These are phyloP conservation scores for Metschnikowia koreensis DNA, from an alignment of 805 yeast species.

Conservation along the genomic window DNA sequence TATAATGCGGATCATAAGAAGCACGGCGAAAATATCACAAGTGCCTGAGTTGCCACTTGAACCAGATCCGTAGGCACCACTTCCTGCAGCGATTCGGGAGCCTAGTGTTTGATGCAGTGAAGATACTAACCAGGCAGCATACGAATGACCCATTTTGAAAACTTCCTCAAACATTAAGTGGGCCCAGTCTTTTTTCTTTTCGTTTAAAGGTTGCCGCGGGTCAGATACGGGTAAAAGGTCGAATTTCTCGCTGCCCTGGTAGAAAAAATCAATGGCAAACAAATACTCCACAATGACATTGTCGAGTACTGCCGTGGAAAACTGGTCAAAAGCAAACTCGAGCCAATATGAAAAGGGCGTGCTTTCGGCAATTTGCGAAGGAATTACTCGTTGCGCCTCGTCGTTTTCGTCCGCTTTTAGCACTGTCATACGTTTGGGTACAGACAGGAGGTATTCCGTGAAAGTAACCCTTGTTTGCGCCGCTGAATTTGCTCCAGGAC, in stretches of 20 bases:
- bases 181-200: slow-evolving; percentile 29
- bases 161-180: slow-evolving; percentile 37
- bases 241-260: slow-evolving; percentile 40
- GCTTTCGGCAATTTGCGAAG: slow-evolving; percentile 82
- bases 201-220: slow-evolving; percentile 2
- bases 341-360: slow-evolving; percentile 63
- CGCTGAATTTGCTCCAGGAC: background rate
- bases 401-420: slow-evolving; percentile 24
- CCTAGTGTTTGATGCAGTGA: slow-evolving; percentile 35
- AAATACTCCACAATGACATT: slow-evolving; percentile 75
- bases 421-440: slow-evolving; percentile 61
- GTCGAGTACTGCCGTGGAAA: slow-evolving; percentile 70
- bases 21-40: slow-evolving; percentile 75
- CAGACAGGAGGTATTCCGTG: slow-evolving; percentile 51
- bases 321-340: slow-evolving; percentile 71
- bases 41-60: slow-evolving; percentile 38
- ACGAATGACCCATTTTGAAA: slow-evolving; percentile 45
- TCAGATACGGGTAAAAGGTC: slow-evolving; percentile 21
- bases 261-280: slow-evolving; percentile 71
- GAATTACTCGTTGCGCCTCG: slow-evolving; percentile 48
- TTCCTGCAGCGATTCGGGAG: slow-evolving; percentile 19
- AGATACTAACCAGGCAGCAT: slow-evolving; percentile 42
- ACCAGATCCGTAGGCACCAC: slow-evolving; percentile 2
- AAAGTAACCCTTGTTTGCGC: slow-evolving; percentile 22
- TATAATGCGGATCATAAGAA: slow-evolving; percentile 69